Base-by-base conservation (phyloP, 768 basidiomycete species). In the Calocybe cyanea region DNA sequence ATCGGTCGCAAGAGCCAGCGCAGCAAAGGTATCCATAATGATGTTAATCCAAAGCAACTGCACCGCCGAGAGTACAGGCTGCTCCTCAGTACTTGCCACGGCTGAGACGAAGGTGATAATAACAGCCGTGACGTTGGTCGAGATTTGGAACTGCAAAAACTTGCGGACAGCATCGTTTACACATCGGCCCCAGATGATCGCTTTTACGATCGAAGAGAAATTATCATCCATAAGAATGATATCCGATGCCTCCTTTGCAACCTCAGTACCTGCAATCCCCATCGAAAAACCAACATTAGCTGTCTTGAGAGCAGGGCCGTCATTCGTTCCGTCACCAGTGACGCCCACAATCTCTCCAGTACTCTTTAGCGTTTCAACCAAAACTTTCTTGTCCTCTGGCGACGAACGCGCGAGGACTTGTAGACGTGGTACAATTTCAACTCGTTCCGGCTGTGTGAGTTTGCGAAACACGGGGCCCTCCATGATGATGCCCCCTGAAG, bases 171-270 rank as follows among this genome's bases (percentile, higher is more conserved):
- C 83, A 58, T 99, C 96, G 63, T 97, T 99, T 51, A 99, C 95
- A 58, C 92, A 95, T 39, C 96, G 89, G 34, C 96, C 96, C 95
- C 96, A 98, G 75, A 96, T 93, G 56, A 98, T 96, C 45, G 96
- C 96, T 56, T 92, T 86, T 54, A 97, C 92, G 58, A 99, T 94
- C 2, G 91, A 94, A 3, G 91, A 71, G 62, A 99, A 98, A 62
- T 95, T 94, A 66, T 94, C 92, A 61, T 93, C 89, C 94, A 96
- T 96, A 33, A 97, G 81, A 57, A 98, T 94, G 59, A 99, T 96
- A 58, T 99, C 96, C 6, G 95, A 97, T 1, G 96, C 96, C 64
- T 97, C 94, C 67, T 99, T 98, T 38, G 96, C 94, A 14, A 99
- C 92, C 63, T 99, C 96, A 1, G 96, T 99, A 8, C 96, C 96